Evolutionary conservation across 2,329 filamentous ascomycete genomes (phyloP), one percentile per base, ranked within the genome.

Genomic region (Apiospora aurea): DNA sequence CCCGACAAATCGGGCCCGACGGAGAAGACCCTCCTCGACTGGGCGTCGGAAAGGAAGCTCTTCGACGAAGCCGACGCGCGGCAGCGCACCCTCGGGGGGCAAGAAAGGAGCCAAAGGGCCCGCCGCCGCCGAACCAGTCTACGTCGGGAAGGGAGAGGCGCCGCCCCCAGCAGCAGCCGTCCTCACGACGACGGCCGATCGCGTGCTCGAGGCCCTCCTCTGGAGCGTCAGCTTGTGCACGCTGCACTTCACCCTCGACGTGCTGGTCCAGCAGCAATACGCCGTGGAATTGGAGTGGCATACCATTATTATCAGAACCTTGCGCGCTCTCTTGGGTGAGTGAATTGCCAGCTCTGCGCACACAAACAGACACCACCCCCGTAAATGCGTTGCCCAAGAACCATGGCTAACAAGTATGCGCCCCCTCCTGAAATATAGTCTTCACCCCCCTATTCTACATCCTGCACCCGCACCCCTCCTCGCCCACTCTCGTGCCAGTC

Each of bases 251-350:
- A 94, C 92, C 0, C 87, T 96, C 70, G 93, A 96, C 78, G 90
- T 95, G 49, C 85, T 96, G 14, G 93, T 95, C 29, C 92, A 94
- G 80, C 88, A 92, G 76, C 94, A 96, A 81, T 96, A 94, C 77
- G 89, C 90, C n/a, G 86, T 90, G 74, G 86, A 90, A 2, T 86
- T 95, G 2, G 79, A 87, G 4, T 94, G 91, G 90, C 71, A 78
- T 0, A 81, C 84, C 34, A 86, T 94, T 2, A 75, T 85, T 16
- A 77, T 78, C 69, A 86, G 92, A 67, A 85, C 90, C 1, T 78
- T 82, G 1, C 86, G 85, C 53, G 88, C 89, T 0, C 85, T 89
- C 76, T 77, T 85, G 38, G 84, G 90, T 92, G 82, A 73, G 83
- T 71, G 14, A 18, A 38, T 38, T 5, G 1, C 34, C 34, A 38